Percentiles rank a stretch among this genome's conserved stretches.
Evolutionary conservation across 2,329 filamentous ascomycete species (phyloP).

Genomic region (Emmonsiellopsis sp.): DNA sequence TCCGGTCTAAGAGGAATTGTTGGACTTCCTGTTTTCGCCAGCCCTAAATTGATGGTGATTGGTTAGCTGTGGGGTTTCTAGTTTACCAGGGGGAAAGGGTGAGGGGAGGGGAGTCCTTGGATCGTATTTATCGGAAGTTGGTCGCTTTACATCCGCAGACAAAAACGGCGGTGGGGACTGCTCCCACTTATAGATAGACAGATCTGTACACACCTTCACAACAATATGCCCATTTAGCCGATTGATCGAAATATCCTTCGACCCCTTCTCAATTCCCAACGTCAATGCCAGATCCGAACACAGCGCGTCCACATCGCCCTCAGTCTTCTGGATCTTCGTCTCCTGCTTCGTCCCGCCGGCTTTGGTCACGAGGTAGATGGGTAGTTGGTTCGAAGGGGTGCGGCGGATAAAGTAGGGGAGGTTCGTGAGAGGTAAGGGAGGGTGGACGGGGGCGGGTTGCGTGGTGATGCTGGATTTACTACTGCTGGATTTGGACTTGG

Average conservation of each 20-base stretch:
- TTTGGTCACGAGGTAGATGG: conserved; percentile 67
- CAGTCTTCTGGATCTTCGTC: conserved; percentile 69
- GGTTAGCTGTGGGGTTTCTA: neutral
- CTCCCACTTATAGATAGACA: neutral
- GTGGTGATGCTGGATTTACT: neutral
- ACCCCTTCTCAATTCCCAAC: conserved; percentile 45
- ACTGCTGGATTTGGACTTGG: conserved; percentile 8
- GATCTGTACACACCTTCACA: conserved; percentile 52
- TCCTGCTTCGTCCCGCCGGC: conserved; percentile 66
- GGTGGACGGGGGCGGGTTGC: neutral
- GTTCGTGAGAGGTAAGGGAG: conserved; percentile 29
- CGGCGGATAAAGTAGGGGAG: conserved; percentile 63
- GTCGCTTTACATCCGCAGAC: neutral
- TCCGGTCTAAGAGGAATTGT: conserved; percentile 39
- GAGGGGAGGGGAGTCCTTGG: no score
- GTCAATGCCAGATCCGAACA: conserved; percentile 53
- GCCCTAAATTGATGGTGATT: conserved; percentile 27
- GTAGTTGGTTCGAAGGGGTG: conserved; percentile 60
- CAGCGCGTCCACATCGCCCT: conserved; percentile 60
- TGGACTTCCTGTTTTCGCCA: conserved; percentile 42
- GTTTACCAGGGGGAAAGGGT: no score
- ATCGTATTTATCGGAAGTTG: no score
- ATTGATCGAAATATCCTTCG: conserved; percentile 42
- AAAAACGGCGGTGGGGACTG: neutral
- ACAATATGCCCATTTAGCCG: conserved; percentile 62